phyloP scores from a whole-genome alignment of 1,139 yeast genomes.

The Sugiyamaella novakii region DNA sequence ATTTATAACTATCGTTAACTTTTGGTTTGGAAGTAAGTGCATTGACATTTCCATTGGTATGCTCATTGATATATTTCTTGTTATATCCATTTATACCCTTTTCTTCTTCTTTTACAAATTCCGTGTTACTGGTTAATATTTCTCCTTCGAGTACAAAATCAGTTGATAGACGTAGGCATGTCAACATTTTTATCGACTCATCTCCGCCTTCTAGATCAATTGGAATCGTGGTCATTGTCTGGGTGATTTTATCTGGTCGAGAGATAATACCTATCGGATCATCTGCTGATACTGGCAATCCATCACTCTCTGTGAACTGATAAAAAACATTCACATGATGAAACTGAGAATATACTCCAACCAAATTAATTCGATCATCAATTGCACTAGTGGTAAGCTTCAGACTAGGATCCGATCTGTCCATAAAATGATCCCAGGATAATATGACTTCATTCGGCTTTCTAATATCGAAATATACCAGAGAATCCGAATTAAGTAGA shows the following conservation, averaged over 20 bases:
- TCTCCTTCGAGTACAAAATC: slow-evolving; percentile 36
- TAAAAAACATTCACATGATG: slow-evolving; percentile 49
- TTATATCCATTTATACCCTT: background rate
- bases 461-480: slow-evolving; percentile 37
- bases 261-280: slow-evolving; percentile 44
- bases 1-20: slow-evolving; percentile 1
- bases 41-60: background rate
- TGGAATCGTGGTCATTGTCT: slow-evolving; percentile 21
- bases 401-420: slow-evolving; percentile 58
- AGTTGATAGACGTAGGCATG: slow-evolving; percentile 24
- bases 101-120: slow-evolving; percentile 9
- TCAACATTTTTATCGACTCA: slow-evolving; percentile 4
- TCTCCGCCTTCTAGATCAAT: slow-evolving; percentile 16
- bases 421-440: slow-evolving; percentile 71
- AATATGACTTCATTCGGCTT: slow-evolving; percentile 46
- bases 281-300: slow-evolving; percentile 46
- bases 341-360: slow-evolving; percentile 49
- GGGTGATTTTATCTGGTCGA: slow-evolving; percentile 22
- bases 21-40: too few relatives aligned
- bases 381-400: slow-evolving; percentile 43
- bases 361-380: slow-evolving; percentile 38
- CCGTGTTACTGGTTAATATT: slow-evolving; percentile 19
- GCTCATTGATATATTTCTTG: background rate
- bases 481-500: slow-evolving; percentile 32
- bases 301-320: slow-evolving; percentile 48